Evolutionary conservation across 2,329 filamentous ascomycete genomes (phyloP).

Genomic region (Trichophyton simii): DNA sequence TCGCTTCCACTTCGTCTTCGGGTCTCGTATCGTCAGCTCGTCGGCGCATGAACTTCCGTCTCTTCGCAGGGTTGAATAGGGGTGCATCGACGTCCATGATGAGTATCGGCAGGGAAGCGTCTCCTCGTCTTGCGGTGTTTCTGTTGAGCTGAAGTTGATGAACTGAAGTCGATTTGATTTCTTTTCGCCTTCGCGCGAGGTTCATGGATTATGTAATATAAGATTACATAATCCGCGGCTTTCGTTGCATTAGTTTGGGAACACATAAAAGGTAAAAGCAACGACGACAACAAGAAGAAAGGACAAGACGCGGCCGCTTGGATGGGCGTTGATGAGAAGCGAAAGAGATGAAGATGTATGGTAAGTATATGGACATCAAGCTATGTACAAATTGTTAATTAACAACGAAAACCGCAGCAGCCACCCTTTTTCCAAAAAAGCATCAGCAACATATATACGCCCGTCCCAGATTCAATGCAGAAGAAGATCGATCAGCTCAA

Average conservation of each 20-base stretch:
- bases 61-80: slow-evolving; percentile 39
- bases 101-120: not conserved
- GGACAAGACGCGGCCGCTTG: too few relatives aligned
- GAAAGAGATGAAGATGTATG: not conserved
- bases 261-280: not conserved
- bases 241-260: not conserved
- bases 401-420: not conserved
- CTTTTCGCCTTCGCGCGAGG: not conserved
- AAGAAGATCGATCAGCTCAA: not conserved
- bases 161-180: not conserved
- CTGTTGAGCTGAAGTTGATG: not conserved
- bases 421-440: not conserved
- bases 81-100: slow-evolving; percentile 18
- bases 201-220: not conserved
- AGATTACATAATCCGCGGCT: not conserved
- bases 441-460: not conserved
- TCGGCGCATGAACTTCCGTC: slow-evolving; percentile 39
- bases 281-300: too few relatives aligned
- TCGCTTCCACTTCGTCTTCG: slow-evolving; percentile 12
- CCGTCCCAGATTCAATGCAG: not conserved
- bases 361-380: not conserved
- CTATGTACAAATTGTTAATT: not conserved
- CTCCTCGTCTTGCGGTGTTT: not conserved
- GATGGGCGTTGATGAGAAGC: too few relatives aligned
- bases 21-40: slow-evolving; percentile 17